A percentile compares a stretch with the other conserved stretches of the same genome.
Conservation (phyloP, 305 asterid species). For the Fraxinus ornus region DNA sequence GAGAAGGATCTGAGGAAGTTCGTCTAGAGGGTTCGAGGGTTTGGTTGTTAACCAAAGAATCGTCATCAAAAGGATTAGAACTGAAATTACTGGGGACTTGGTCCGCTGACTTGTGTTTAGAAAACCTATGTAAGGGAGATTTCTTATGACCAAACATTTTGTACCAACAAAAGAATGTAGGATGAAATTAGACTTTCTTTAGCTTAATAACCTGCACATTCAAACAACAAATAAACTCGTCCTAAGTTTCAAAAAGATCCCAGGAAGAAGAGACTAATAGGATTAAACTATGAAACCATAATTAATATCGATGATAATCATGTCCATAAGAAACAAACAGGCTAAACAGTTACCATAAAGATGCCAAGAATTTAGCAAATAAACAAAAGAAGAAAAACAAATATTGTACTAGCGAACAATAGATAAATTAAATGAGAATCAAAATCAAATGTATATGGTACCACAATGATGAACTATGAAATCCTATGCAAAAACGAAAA, state of each 20-base stretch:
- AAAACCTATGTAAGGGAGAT: conserved; percentile 48
- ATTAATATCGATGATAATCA: too few relatives aligned
- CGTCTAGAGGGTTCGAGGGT: conserved; percentile 44
- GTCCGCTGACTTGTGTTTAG: conserved; percentile 46
- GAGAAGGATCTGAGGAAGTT: conserved; percentile 67
- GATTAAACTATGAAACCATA: too few relatives aligned
- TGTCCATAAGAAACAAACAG: neutral
- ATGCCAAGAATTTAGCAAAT: neutral
- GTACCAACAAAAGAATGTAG: conserved; percentile 15
- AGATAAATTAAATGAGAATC: too few relatives aligned
- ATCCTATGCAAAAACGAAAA: neutral
- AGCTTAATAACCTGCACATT: conserved; percentile 7
- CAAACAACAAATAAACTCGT: conserved; percentile 15
- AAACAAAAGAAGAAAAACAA: neutral
- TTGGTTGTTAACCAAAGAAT: conserved; percentile 49
- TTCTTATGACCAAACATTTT: conserved; percentile 67
- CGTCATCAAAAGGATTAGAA: conserved; percentile 75
- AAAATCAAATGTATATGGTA: neutral
- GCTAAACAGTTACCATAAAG: neutral
- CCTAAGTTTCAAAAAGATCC: too few relatives aligned
- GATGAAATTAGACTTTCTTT: conserved; percentile 17
- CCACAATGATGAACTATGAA: neutral
- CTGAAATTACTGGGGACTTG: conserved; percentile 20
- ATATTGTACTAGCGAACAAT: too few relatives aligned
- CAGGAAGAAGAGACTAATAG: too few relatives aligned